phyloP scores from a whole-genome alignment of 176 grass and related monocot species.

The bread wheat (Triticum aestivum) region IWGSC_CS_RefSeq_v2.1 NC_057806.1:507221401-507221900 shows the following conservation, averaged over 20 bases:
- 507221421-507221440: too few relatives aligned
- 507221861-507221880: slow-evolving; percentile 43
- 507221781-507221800: background rate
- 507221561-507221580: slow-evolving; percentile 7
- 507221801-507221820: background rate
- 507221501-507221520: background rate
- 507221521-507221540: background rate
- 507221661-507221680: background rate
- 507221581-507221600: background rate
- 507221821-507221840: slow-evolving; percentile 24
- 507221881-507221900: slow-evolving; percentile 43
- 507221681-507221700: background rate
- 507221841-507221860: slow-evolving; percentile 33
- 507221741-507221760: background rate
- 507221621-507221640: background rate
- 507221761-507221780: background rate
- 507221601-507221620: background rate
- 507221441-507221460: too few relatives aligned
- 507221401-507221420: too few relatives aligned
- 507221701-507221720: slow-evolving; percentile 23
- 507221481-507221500: slow-evolving; percentile 10
- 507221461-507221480: background rate
- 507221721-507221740: slow-evolving; percentile 13
- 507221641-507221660: background rate
- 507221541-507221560: background rate